Percentiles rank a stretch among this genome's conserved stretches.
These are phyloP conservation scores for Plasmodium malariae DNA, from an alignment of 169 alveolate species.

Conservation along the genomic window DNA sequence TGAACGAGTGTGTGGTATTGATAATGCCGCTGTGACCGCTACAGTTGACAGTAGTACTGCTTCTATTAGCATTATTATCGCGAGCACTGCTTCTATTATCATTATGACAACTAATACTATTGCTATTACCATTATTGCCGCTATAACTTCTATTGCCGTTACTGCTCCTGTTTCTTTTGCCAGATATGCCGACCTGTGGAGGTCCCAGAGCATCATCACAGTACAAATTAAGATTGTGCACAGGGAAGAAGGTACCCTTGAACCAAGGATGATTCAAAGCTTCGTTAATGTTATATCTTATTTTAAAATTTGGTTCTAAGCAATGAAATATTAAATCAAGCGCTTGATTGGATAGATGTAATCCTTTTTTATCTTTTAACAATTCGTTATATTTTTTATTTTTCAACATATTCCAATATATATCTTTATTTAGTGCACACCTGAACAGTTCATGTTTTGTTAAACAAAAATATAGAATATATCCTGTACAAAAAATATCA, in stretches of 20 bases:
- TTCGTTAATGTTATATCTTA: conserved; percentile 56
- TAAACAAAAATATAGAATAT: conserved; percentile 84
- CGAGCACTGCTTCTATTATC: not conserved
- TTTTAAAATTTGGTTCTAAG: conserved; percentile 72
- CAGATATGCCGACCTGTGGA: not conserved
- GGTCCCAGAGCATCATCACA: not conserved
- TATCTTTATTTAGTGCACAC: conserved; percentile 65
- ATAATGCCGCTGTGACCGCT: too few relatives aligned
- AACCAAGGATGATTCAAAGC: conserved; percentile 78
- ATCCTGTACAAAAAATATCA: conserved; percentile 86
- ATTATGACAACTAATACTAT: not conserved
- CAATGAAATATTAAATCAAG: conserved; percentile 76
- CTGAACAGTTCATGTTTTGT: conserved; percentile 86
- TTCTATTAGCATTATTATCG: not conserved
- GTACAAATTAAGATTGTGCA: conserved; percentile 28
- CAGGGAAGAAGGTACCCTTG: conserved; percentile 24
- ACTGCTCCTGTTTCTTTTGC: not conserved
- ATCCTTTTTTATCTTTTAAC: conserved; percentile 74
- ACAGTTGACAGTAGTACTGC: not conserved
- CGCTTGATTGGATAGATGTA: conserved; percentile 62
- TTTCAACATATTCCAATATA: conserved; percentile 73
- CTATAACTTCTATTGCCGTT: too few relatives aligned
- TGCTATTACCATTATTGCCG: too few relatives aligned
- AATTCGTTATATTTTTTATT: conserved; percentile 47
- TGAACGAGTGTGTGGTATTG: not conserved